Evolutionary conservation across 1,284 basidiomycete species (phyloP), one percentile per base, ranked within the genome.

Genomic region (Vanrija sp.): DNA sequence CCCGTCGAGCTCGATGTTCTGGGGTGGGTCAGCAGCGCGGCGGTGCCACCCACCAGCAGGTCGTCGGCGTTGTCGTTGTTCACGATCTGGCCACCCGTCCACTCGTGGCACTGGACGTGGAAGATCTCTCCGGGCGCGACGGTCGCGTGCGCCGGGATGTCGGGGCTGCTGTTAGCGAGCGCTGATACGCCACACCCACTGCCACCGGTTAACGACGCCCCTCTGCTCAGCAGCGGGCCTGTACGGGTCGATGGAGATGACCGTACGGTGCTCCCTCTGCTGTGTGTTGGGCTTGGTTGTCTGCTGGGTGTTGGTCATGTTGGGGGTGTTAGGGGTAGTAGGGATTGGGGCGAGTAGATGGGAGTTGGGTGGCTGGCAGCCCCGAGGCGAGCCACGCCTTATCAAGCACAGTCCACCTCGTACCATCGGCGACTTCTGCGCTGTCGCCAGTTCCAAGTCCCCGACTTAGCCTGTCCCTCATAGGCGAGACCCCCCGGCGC

Each of bases 91-190:
- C 85, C 85, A 18, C 86, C 86, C 12, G 86, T 87, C 84, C 86
- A 88, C 62, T 88, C 86, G 83, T 87, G 80, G 59, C 85, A 87
- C 75, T 88, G 82, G 29, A 89, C 73, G 58, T 87, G 87, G 80
- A 90, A 89, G 2, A 84, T 81, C 80, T 85, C 58, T 7, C 64
- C 67, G 7, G 58, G 64, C 43, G 65, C 57, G 43, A 73, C 66
- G 1, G 61, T 64, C 16, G 28, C 45, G 43, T 43, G 49, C 1
- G 57, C 46, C 3, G 57, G 57, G 12, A 58, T 51, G 34, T 56
- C 54, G 46, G 54, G 54, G 25, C 49, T 43, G 26, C 7, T 12
- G 38, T 49, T 7, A 40, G 47, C 18, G n/a, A 14, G 5, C 21
- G 5, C 21, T 12, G 16, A 16, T 4, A 6, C 6, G 16, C 39